Conservation (phyloP, 2,329 filamentous ascomycete species). For the Colletotrichum simmondsii region DNA sequence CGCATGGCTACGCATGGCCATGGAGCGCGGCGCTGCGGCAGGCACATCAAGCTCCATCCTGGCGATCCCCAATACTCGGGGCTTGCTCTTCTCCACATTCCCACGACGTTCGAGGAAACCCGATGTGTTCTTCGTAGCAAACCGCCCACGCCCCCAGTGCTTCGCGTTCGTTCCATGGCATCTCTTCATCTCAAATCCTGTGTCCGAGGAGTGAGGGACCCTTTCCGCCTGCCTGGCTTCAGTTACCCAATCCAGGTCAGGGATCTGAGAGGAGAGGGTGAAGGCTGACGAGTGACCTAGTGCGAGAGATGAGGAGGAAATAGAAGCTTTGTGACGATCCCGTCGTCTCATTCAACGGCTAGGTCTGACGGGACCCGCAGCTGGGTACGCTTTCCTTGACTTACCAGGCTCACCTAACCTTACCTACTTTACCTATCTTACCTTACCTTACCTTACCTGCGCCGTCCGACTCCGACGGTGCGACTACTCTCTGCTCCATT, state of each 20-base stretch:
- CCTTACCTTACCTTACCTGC: background rate
- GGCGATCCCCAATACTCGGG: background rate
- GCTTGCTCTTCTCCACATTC: background rate
- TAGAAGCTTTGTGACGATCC: background rate
- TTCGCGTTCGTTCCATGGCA: background rate
- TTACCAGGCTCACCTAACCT: background rate
- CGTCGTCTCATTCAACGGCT: background rate
- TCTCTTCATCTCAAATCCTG: conserved; percentile 3
- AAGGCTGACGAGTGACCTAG: background rate
- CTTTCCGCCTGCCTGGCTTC: conserved; percentile 1
- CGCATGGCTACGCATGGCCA: background rate
- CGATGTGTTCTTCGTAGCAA: background rate
- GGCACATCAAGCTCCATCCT: background rate
- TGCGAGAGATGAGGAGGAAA: background rate
- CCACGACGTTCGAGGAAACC: background rate
- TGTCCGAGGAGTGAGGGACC: background rate
- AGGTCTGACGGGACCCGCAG: background rate
- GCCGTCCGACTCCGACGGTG: background rate
- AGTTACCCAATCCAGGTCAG: background rate
- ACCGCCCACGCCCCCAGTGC: background rate
- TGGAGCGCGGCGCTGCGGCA: background rate
- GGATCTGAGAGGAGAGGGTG: background rate
- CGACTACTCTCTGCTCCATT: too few species aligned
- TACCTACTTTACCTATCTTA: too few species aligned
- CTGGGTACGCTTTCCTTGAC: background rate